Evolutionary conservation across 306 rosid species (phyloP).

Genomic region (Arachis hypogaea): DNA sequence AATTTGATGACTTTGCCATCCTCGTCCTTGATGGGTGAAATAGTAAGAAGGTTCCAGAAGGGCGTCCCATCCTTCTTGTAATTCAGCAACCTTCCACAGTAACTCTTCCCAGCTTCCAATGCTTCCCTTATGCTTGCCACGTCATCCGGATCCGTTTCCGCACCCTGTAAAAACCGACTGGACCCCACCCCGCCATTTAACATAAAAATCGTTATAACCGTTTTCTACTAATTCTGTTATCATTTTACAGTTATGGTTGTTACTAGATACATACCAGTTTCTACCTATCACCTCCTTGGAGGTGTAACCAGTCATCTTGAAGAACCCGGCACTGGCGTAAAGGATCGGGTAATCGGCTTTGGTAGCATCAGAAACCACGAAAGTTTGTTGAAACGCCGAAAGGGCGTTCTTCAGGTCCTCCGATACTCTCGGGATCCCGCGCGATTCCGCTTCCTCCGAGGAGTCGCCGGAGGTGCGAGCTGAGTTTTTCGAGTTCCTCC

Average conservation of each 20-base stretch:
- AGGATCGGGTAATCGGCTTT: slow-evolving; percentile 90
- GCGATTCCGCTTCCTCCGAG: slow-evolving; percentile 51
- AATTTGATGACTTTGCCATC: slow-evolving; percentile 78
- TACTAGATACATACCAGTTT: slow-evolving; percentile 61
- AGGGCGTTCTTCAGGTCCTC: slow-evolving; percentile 78
- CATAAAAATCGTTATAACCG: slow-evolving; percentile 23
- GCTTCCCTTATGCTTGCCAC: slow-evolving; percentile 80
- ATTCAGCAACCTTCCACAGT: slow-evolving; percentile 87
- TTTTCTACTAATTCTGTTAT: slow-evolving; percentile 19
- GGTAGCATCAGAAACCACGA: slow-evolving; percentile 90
- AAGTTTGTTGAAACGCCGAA: slow-evolving; percentile 91
- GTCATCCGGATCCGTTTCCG: slow-evolving; percentile 75
- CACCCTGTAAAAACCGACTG: slow-evolving; percentile 97
- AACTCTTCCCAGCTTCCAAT: slow-evolving; percentile 57
- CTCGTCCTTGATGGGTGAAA: slow-evolving; percentile 88
- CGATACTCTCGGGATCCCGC: slow-evolving; percentile 72
- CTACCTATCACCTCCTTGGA: slow-evolving; percentile 88
- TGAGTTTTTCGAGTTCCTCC: slow-evolving; percentile 69
- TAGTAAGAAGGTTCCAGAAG: slow-evolving; percentile 90
- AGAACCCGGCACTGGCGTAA: slow-evolving; percentile 95
- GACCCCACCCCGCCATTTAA: slow-evolving; percentile 14
- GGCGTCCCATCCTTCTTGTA: slow-evolving; percentile 97
- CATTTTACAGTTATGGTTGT: slow-evolving; percentile 2
- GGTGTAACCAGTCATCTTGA: slow-evolving; percentile 92
- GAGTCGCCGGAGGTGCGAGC: slow-evolving; percentile 69